Base-by-base conservation (phyloP, 2,329 filamentous ascomycete species). In the Sclerotinia nivalis region DNA sequence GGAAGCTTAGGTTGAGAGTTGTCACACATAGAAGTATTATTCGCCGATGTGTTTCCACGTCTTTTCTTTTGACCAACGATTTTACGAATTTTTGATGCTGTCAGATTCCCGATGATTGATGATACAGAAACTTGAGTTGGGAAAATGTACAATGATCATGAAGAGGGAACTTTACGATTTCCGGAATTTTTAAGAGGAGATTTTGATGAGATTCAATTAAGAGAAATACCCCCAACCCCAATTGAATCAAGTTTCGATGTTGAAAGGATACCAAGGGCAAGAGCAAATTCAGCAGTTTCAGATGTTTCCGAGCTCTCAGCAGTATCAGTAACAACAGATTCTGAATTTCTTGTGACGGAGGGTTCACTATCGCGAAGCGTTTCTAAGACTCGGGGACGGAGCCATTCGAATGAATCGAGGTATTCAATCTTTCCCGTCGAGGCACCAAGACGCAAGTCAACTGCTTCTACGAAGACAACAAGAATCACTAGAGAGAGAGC, bases 181-280 rank as follows among this genome's bases (percentile, higher is more conserved):
- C 49, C 66, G 20, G 66, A 64, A 31, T 20, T 64, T 1, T 25
- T 69, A 4, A 52, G 66, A 64, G 28, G 58, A 34, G 37, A 64
- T 10, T 69, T 64, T 43, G 47, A 69, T 47, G 49, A 55, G 9
- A 64, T 69, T 20, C 58, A 64, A 37, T n/a, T 64, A 25, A 61
- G 66, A 43, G 58, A 62, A 15, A 69, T 69, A 54, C 66, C 66
- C 8, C 66, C 66, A 25, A 69, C 66, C 15, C 66, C 66, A 6
- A 69, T 50, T 15, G 37, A 55, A 37, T 54, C 66, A 20, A 64
- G 13, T 9, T 69, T 69, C 15, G 66, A 69, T 25, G 47, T 37
- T 47, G 58, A 69, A 31, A 52, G 40, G 5, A 45, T 64, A 55
- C 25, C 49, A 34, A 62, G 49, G n/a, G 25, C 52, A 28, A 67